Percentiles rank a stretch among this genome's conserved stretches.
phyloP scores from a whole-genome alignment of 140 eudicot genomes.

The Flaveria floridana region DNA sequence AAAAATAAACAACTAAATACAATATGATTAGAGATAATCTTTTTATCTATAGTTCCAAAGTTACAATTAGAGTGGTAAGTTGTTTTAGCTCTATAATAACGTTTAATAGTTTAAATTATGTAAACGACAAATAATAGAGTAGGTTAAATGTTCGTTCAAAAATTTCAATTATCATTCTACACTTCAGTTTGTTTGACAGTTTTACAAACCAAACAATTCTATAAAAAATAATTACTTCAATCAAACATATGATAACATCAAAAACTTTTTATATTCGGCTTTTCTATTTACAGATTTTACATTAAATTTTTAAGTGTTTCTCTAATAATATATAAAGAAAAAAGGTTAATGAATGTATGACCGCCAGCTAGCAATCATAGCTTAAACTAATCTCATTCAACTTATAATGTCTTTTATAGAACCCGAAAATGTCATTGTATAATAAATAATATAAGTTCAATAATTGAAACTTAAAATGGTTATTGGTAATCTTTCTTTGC shows the following conservation, averaged over 20 bases:
- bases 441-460: background rate
- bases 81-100: too few species aligned
- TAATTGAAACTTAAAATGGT: background rate
- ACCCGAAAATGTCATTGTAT: background rate
- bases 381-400: conserved; percentile 4
- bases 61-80: too few species aligned
- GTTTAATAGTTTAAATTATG: too few species aligned
- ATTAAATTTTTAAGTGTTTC: background rate
- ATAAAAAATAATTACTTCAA: background rate
- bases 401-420: conserved; percentile 14
- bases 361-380: conserved; percentile 7
- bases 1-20: background rate
- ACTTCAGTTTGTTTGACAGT: background rate
- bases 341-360: conserved; percentile 9
- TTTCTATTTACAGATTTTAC: background rate
- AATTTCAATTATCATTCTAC: background rate
- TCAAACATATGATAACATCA: background rate
- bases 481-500: conserved; percentile 15
- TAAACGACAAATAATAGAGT: too few species aligned
- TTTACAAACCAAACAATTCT: background rate
- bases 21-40: background rate
- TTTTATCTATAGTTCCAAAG: background rate
- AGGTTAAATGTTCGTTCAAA: too few species aligned
- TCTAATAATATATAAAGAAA: background rate
- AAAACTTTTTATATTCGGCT: background rate